Base-by-base conservation (phyloP, 306 rosid species). In the Cotoneaster glaucophyllus region DNA sequence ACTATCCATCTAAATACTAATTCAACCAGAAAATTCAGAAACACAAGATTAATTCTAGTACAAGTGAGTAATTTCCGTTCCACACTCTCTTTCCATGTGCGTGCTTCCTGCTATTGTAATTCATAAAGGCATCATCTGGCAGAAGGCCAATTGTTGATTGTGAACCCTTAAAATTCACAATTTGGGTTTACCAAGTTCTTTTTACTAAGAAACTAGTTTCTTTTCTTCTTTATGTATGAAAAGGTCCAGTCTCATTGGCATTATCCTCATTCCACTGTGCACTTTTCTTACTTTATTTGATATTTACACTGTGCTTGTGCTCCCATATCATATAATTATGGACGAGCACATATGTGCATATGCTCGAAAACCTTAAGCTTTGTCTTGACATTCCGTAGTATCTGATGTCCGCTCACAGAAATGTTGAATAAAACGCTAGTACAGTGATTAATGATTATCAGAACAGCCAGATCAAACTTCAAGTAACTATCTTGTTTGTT, bases 401-500 rank as follows among this genome's bases (percentile, higher is more conserved):
- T 56, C 26, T 8, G 9, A 22, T 54, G 62, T 62, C 26, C 9
- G 4, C 56, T 56, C 22, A 4, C n/a, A 13, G 8, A 71, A 13
- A 34, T 32, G 9, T 34, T 34, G n/a, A 2, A 70, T 50, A 21
- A 71, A 71, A 19, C 32, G 64, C 44, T 28, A 28, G n/a, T 53
- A 71, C 12, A 10, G 11, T 31, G 64, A 52, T 54, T 34, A n/a
- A n/a, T 14, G 50, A 54, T 34, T 54, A n/a, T 32, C 64, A 39
- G 14, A 19, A 28, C 39, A 69, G 21, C 22, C 26, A 28, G 37
- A 69, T 41, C 13, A 9, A 21, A 31, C 45, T 83, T 72, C 31
- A 41, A 32, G 50, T 76, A 64, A 64, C 58, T 74, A 59, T 5
- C 54, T 62, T 72, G 74, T 66, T 77, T 11, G 31, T 83, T 81